Base-by-base conservation (phyloP, 83 land plant genomes). In the Picea abies region DNA sequence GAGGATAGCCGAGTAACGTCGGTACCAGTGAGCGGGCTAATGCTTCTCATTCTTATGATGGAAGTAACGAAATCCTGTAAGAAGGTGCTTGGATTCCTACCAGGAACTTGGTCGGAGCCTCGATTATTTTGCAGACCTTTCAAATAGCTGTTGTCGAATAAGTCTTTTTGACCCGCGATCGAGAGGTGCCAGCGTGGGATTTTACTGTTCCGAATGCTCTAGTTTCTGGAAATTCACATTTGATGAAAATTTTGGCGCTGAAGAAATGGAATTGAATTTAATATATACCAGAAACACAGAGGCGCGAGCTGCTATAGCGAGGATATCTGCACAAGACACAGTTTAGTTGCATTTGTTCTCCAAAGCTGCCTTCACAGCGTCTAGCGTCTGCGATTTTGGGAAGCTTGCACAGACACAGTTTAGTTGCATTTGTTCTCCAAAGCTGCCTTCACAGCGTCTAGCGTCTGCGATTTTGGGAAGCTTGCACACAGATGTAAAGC, bases 261-360 rank as follows among this genome's bases (percentile, higher is more conserved):
- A 16, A 52, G 67, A 25, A 52, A 66, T 12, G 29, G 10, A 29
- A 19, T 7, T 19, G n/a, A 4, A 22, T 29, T 58, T 62, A 35
- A 32, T 7, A n/a, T 63, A 65, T 86, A 93, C 95, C 83, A 91
- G 63, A 25, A 86, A 65, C 56, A 93, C 94, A 16, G 93, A 78
- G 68, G 92, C 92, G 23, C 92, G 84, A 39, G 96, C 96, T 49
- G 96, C 94, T 29, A 92, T 79, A 63, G 94, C 86, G 0, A 93
- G 83, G 20, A 93, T 90, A 69, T 93, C 95, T 29, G 94, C 92
- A 60, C 95, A 93, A 2, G 5, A 93, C 12, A 93, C 94, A 4
- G 86, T 86, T 3, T 83, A 89, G 29, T 35, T 61, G 87, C 96
- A 93, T 2, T 16, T 39, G 62, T 56, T 88, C 82, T 95, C 97